phyloP scores from a whole-genome alignment of 352 stramenopile genomes.

The Pythium coloratum region DNA sequence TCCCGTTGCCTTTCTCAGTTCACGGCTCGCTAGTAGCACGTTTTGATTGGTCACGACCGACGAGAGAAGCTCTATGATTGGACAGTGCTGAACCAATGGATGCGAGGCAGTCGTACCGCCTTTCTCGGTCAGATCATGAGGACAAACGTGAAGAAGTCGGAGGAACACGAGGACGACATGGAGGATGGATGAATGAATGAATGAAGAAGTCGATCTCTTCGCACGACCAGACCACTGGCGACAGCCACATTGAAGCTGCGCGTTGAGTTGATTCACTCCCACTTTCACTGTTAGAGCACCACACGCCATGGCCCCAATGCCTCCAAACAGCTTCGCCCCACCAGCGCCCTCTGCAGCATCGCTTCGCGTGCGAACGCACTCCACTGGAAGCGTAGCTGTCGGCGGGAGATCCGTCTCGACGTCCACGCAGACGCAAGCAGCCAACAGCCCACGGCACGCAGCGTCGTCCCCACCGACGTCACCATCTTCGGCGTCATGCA shows the following conservation, averaged over 20 bases:
- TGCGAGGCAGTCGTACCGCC: background rate
- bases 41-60: background rate
- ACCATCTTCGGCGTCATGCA: background rate
- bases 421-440: background rate
- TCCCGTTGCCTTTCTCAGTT: background rate
- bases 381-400: background rate
- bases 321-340: constrained; percentile 10
- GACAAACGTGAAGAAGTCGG: background rate
- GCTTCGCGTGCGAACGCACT: constrained; percentile 5
- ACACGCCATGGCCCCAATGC: constrained; percentile 9
- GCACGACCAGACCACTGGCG: background rate
- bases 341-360: constrained; percentile 2
- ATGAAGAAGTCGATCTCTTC: no score
- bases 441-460: background rate
- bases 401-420: background rate
- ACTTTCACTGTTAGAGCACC: background rate
- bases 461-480: background rate
- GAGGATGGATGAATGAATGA: background rate
- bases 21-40: background rate
- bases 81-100: background rate
- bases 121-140: background rate
- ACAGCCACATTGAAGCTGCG: background rate
- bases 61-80: background rate
- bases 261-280: background rate
- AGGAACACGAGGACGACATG: background rate